phyloP scores from a whole-genome alignment of 2,329 filamentous ascomycete genomes.

The Colletotrichum filicis region DNA sequence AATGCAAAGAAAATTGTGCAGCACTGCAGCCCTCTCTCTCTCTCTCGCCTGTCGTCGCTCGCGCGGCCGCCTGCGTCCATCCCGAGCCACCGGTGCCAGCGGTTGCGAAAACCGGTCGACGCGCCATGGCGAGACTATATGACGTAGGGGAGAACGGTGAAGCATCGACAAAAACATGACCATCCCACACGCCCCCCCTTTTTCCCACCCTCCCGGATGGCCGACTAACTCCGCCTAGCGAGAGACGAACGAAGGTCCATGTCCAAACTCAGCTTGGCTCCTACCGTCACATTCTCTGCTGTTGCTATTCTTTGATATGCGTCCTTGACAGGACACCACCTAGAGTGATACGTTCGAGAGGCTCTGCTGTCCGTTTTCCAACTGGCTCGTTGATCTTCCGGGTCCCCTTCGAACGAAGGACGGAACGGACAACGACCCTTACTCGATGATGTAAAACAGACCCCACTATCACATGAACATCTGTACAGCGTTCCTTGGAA shows the following conservation, averaged over 20 bases:
- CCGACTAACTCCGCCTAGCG: not conserved
- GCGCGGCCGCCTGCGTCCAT: not conserved
- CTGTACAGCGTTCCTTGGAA: not conserved
- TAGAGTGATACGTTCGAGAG: constrained; percentile 4
- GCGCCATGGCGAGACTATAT: not conserved
- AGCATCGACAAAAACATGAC: not conserved
- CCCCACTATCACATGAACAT: constrained; percentile 29
- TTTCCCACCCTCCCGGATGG: constrained; percentile 1
- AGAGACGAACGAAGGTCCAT: not conserved
- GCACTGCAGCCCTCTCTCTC: not conserved
- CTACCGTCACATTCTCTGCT: not conserved
- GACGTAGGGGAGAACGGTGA: constrained; percentile 9
- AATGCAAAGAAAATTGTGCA: not conserved
- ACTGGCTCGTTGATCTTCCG: constrained; percentile 6
- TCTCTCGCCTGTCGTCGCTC: not conserved
- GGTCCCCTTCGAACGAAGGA: not conserved
- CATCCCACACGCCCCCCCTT: not conserved
- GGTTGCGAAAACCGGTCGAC: constrained; percentile 7
- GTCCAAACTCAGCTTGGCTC: not conserved
- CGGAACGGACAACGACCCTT: not conserved
- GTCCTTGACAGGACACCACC: constrained; percentile 13
- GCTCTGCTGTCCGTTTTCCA: constrained; percentile 27
- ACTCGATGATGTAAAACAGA: constrained; percentile 20
- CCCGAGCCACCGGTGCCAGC: constrained; percentile 30
- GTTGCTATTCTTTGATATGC: not conserved